phyloP scores from a whole-genome alignment of 192 early-diverging fungal genomes.

The Glomus cerebriforme region DNA sequence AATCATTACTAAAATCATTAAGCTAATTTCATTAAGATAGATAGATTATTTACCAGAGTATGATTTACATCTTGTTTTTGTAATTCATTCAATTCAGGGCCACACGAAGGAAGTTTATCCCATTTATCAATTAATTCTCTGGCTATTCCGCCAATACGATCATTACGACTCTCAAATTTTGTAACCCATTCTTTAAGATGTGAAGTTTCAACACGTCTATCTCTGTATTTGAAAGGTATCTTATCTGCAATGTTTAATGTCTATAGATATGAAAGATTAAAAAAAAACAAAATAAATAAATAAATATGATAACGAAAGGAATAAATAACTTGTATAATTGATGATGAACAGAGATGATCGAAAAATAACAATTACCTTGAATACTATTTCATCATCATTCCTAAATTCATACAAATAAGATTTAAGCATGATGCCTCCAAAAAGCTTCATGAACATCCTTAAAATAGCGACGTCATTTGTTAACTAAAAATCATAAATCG shows the following conservation, averaged over 20 bases:
- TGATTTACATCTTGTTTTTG: neutral
- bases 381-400: conserved; percentile 14
- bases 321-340: neutral
- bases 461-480: neutral
- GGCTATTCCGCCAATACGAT: neutral
- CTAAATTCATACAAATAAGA: neutral
- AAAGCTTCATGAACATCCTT: conserved; percentile 15
- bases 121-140: neutral
- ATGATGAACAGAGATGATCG: neutral
- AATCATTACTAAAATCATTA: neutral
- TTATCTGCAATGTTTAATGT: neutral
- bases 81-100: neutral
- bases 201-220: conserved; percentile 12
- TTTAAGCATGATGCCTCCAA: conserved; percentile 14
- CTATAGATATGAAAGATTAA: neutral
- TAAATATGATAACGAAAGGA: neutral
- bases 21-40: neutral
- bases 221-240: conserved; percentile 2
- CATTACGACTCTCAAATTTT: neutral
- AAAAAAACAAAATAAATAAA: neutral
- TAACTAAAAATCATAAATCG: neutral
- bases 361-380: conserved; percentile 10
- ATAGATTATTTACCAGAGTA: neutral
- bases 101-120: neutral
- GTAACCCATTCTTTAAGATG: conserved; percentile 22